Conservation (phyloP, 257 asterid species). For the Gentiana straminea region DNA sequence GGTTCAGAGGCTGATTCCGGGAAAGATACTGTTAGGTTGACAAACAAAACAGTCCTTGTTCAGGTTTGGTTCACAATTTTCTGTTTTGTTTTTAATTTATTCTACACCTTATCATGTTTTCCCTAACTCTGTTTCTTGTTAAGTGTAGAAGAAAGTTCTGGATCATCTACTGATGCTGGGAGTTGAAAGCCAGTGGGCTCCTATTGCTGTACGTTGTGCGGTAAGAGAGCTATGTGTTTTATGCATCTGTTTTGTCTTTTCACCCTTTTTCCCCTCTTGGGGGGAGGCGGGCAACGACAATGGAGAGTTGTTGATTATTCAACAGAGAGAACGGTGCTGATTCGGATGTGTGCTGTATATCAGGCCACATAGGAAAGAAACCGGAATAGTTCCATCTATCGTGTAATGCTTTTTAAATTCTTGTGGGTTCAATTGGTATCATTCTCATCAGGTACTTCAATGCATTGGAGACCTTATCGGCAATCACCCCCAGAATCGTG, state of each 20-base stretch:
- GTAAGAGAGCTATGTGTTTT: slow-evolving; percentile 30
- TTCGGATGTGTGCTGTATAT: background rate
- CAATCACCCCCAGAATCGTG: slow-evolving; percentile 64
- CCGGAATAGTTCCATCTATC: too few species aligned
- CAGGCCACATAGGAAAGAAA: background rate
- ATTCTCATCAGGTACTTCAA: slow-evolving; percentile 51
- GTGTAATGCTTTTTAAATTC: background rate
- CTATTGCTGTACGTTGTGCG: slow-evolving; percentile 73
- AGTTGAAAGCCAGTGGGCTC: slow-evolving; percentile 97
- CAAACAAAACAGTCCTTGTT: slow-evolving; percentile 71
- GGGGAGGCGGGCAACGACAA: background rate
- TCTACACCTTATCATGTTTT: slow-evolving; percentile 3
- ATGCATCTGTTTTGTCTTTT: background rate
- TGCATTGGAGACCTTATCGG: slow-evolving; percentile 72
- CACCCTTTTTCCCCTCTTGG: background rate
- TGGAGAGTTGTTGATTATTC: too few species aligned
- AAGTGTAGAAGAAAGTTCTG: slow-evolving; percentile 61
- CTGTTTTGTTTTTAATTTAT: background rate
- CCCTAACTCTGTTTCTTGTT: slow-evolving; percentile 3
- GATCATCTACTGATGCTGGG: slow-evolving; percentile 82
- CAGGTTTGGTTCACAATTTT: slow-evolving; percentile 43
- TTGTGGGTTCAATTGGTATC: background rate
- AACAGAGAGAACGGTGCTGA: background rate
- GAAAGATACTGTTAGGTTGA: slow-evolving; percentile 42
- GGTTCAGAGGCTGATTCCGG: slow-evolving; percentile 63